Base-by-base conservation (phyloP, 495 filamentous ascomycete species). In the Staphylotrichum longicolle region DNA sequence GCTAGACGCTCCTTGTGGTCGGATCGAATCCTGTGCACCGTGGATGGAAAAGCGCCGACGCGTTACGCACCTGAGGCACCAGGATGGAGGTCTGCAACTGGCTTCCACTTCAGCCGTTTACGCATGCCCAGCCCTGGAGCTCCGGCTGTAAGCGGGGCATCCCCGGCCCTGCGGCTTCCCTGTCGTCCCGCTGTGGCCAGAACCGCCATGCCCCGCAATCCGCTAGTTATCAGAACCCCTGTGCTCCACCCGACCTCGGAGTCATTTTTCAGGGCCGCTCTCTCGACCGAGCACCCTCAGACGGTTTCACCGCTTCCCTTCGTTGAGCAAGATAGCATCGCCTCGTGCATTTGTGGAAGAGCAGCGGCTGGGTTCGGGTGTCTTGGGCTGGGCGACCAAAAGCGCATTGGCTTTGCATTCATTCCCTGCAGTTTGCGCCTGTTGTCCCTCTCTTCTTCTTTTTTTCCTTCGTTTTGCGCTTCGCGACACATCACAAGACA, bases 171-270 rank as follows among this genome's bases (percentile, higher is more conserved):
- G n/a, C 35, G 12, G 15, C 9, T 39, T 14, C n/a, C 52, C 55
- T 44, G 62, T 51, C 42, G 12, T 35, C 34, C 52, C 58, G 27
- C 42, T 15, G 20, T 48, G 20, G 50, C 45, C n/a, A 9, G 42
- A 30, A 30, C 9, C 20, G 10, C 3, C 27, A 5, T 61, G 54
- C 63, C 63, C 63, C 63, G 59, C 59, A 54, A 48, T 37, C 58
- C 54, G 54, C 54, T 61, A 65, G 54, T 49, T 61, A 65, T 60
- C 57, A 58, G 5, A 35, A 54, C 47, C 61, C 61, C 48, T 65
- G 58, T 27, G 35, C 51, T 39, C 49, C 63, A 66, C 63, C 63
- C n/a, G 63, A 66, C 63, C 32, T 62, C 63, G 63, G 63, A 62
- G 63, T 34, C 55, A 48, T 42, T 59, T 62, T 54, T 61, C 49